Evolutionary conservation across 768 basidiomycete species (phyloP).

Genomic region (Lyophyllum decastes): DNA sequence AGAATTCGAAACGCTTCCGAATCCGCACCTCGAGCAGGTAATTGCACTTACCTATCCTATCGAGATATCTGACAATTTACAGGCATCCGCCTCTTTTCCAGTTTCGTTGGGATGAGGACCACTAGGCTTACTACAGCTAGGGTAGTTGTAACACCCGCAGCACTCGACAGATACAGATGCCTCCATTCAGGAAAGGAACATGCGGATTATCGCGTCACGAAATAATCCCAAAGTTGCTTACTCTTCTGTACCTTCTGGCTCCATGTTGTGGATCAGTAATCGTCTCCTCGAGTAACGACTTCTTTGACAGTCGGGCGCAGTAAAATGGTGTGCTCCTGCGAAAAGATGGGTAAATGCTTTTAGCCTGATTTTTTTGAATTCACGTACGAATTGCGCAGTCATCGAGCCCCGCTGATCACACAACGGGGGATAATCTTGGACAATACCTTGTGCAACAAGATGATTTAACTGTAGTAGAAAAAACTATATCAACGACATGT

Average conservation of each 20-base stretch:
- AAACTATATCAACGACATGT: background rate
- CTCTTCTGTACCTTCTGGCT: background rate
- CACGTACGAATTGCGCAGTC: slow-evolving; percentile 89
- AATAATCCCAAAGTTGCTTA: background rate
- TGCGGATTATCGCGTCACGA: slow-evolving; percentile 6
- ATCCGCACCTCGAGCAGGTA: background rate
- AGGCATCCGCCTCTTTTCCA: too few relatives aligned
- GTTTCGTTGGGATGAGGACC: background rate
- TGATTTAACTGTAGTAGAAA: slow-evolving; percentile 69
- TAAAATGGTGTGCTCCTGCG: slow-evolving; percentile 83
- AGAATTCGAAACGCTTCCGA: background rate
- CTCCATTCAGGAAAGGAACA: background rate
- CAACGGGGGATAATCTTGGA: slow-evolving; percentile 91
- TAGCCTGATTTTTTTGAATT: background rate
- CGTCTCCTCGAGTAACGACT: slow-evolving; percentile 81
- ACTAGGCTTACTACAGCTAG: background rate
- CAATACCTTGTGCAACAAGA: slow-evolving; percentile 84
- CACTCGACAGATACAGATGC: background rate
- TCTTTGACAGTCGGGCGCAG: slow-evolving; percentile 85
- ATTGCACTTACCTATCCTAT: background rate
- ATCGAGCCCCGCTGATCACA: slow-evolving; percentile 83
- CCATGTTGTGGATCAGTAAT: slow-evolving; percentile 53
- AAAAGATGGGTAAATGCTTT: background rate
- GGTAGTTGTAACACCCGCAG: background rate
- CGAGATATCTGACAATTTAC: background rate